Conservation (phyloP, 2,329 filamentous ascomycete species). For the Aspergillus glaucus region DNA sequence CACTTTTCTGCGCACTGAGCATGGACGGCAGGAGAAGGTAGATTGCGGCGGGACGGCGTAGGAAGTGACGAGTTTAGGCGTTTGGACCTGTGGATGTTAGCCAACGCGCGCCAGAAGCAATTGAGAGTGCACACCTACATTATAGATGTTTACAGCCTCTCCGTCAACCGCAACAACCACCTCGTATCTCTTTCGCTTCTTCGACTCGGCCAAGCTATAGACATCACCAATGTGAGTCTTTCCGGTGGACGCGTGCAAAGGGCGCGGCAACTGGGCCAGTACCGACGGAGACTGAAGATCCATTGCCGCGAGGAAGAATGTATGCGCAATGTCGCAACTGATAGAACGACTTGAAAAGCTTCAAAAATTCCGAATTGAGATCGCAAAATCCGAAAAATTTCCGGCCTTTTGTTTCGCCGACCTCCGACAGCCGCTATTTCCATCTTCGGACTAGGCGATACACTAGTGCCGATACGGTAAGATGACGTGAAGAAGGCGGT, state of each 20-base stretch:
- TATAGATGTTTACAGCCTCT: slow-evolving; percentile 57
- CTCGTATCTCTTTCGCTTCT: slow-evolving; percentile 58
- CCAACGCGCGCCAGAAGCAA: not conserved
- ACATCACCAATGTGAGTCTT: slow-evolving; percentile 43
- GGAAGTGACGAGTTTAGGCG: slow-evolving; percentile 53
- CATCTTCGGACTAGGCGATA: slow-evolving; percentile 5
- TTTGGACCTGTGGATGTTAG: slow-evolving; percentile 46
- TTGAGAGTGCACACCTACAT: slow-evolving; percentile 39
- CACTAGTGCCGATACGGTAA: slow-evolving; percentile 2
- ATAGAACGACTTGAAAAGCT: not conserved
- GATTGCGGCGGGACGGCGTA: slow-evolving; percentile 57
- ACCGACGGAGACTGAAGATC: slow-evolving; percentile 40
- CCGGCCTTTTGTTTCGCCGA: slow-evolving; percentile 26
- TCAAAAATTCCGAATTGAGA: slow-evolving; percentile 13
- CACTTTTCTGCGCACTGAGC: slow-evolving; percentile 51
- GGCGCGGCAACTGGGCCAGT: slow-evolving; percentile 41
- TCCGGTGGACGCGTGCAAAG: slow-evolving; percentile 34
- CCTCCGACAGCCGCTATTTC: slow-evolving; percentile 7
- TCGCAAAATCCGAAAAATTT: slow-evolving; percentile 30
- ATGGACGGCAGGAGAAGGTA: slow-evolving; percentile 51
- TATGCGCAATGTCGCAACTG: not conserved
- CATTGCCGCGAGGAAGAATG: slow-evolving; percentile 24
- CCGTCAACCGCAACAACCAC: slow-evolving; percentile 55
- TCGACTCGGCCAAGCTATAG: slow-evolving; percentile 48
- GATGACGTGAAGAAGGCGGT: slow-evolving; percentile 12